Conservation (phyloP, 768 basidiomycete species). For the Macrolepiota albuminosa region DNA sequence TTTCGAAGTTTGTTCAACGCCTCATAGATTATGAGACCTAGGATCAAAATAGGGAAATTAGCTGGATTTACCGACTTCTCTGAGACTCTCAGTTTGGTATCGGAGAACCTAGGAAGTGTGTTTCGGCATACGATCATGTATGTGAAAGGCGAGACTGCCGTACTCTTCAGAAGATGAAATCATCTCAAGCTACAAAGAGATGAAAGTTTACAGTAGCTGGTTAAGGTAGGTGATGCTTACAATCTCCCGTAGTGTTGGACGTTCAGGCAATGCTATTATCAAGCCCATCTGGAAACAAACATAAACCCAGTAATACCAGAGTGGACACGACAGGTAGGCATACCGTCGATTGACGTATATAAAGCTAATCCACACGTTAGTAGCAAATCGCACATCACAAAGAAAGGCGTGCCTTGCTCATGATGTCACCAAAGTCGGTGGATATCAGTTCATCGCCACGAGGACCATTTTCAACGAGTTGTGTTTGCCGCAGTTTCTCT, state of each 20-base stretch:
- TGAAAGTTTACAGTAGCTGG: neutral
- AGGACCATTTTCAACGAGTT: constrained; percentile 48
- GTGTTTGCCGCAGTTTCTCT: constrained; percentile 49
- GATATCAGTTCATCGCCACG: constrained; percentile 39
- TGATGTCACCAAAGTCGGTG: constrained; percentile 80
- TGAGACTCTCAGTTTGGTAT: constrained; percentile 64
- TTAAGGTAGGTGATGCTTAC: constrained; percentile 36
- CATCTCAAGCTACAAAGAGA: constrained; percentile 49
- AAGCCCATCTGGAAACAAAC: constrained; percentile 52
- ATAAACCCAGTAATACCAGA: neutral
- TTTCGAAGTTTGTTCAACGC: constrained; percentile 62
- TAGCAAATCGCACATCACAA: neutral
- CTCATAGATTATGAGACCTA: constrained; percentile 20
- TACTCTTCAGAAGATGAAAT: constrained; percentile 68
- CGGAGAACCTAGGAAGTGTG: constrained; percentile 49
- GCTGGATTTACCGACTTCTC: constrained; percentile 60
- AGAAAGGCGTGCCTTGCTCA: constrained; percentile 63
- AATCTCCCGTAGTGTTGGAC: constrained; percentile 58
- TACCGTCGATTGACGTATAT: constrained; percentile 68
- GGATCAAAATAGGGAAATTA: neutral
- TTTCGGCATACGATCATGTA: neutral
- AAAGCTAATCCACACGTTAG: constrained; percentile 46
- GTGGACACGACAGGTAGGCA: constrained; percentile 11
- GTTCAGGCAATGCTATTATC: constrained; percentile 54
- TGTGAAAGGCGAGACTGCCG: constrained; percentile 10